phyloP scores from a whole-genome alignment of 805 yeast genomes.

The Candida rishiriensis region DNA sequence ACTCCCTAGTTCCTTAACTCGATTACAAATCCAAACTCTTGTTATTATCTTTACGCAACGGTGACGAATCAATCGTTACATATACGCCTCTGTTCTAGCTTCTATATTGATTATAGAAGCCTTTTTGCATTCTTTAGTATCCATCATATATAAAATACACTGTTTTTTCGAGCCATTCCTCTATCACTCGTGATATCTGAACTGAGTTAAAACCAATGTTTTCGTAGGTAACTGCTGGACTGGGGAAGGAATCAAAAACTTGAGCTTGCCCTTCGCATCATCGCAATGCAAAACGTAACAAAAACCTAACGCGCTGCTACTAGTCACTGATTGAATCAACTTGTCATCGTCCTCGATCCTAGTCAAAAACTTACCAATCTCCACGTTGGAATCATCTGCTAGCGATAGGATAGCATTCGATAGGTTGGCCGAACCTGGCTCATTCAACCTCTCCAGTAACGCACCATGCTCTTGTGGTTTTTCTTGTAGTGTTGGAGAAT shows the following conservation, averaged over 20 bases:
- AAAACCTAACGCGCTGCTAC: constrained; percentile 59
- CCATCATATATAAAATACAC: background rate
- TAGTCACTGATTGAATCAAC: constrained; percentile 16
- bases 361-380: constrained; percentile 25
- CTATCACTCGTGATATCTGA: constrained; percentile 72
- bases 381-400: constrained; percentile 25
- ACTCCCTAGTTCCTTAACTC: too few species aligned
- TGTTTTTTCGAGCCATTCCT: background rate
- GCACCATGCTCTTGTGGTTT: constrained; percentile 8
- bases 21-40: too few species aligned
- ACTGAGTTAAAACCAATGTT: constrained; percentile 68
- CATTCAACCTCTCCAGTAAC: constrained; percentile 27
- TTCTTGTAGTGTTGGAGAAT: background rate
- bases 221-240: constrained; percentile 71
- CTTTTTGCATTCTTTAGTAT: background rate
- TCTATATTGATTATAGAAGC: too few species aligned
- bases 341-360: constrained; percentile 34
- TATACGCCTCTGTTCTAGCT: background rate
- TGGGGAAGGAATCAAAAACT: constrained; percentile 81
- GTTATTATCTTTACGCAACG: too few species aligned
- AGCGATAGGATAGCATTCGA: constrained; percentile 64
- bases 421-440: constrained; percentile 48
- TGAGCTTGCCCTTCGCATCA: constrained; percentile 64
- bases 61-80: too few species aligned
- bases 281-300: constrained; percentile 58